Percentiles rank a stretch among this genome's conserved stretches.
Evolutionary conservation across 2,329 filamentous ascomycete species (phyloP).

Genomic region (Trichophyton simii): DNA sequence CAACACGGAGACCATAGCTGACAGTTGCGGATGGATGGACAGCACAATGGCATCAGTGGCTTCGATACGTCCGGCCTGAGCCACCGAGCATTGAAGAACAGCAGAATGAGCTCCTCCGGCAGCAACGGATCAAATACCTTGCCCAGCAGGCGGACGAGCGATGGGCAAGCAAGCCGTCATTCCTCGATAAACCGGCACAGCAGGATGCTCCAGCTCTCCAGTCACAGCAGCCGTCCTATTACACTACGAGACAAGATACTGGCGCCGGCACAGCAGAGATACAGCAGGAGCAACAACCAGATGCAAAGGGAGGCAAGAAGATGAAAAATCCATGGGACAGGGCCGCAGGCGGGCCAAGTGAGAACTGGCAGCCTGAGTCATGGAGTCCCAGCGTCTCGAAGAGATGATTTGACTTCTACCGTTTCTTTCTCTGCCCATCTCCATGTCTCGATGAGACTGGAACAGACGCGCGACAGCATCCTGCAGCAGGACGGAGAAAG

Average conservation of each 20-base stretch:
- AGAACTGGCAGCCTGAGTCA: slow-evolving; percentile 54
- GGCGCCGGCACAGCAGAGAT: slow-evolving; percentile 22
- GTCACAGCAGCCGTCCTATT: slow-evolving; percentile 30
- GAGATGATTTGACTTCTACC: slow-evolving; percentile 16
- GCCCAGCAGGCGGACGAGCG: slow-evolving; percentile 48
- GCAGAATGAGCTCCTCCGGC: slow-evolving; percentile 43
- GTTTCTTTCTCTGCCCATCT: too few relatives aligned
- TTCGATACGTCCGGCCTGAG: slow-evolving; percentile 46
- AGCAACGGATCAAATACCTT: slow-evolving; percentile 46
- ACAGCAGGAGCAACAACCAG: slow-evolving; percentile 16
- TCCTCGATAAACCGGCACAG: slow-evolving; percentile 44
- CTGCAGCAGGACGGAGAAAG: background rate
- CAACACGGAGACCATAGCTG: background rate
- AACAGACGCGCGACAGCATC: too few relatives aligned
- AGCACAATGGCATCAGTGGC: slow-evolving; percentile 59
- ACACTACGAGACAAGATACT: slow-evolving; percentile 15
- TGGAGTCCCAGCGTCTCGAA: slow-evolving; percentile 44
- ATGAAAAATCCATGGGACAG: slow-evolving; percentile 46
- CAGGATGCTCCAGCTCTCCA: slow-evolving; percentile 34
- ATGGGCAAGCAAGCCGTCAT: slow-evolving; percentile 49
- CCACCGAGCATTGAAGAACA: slow-evolving; percentile 49
- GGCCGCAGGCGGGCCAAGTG: slow-evolving; percentile 43
- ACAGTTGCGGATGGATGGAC: slow-evolving; percentile 6
- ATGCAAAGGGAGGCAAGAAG: slow-evolving; percentile 11
- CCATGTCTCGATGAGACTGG: too few relatives aligned